These are phyloP conservation scores for Ambrosia artemisiifolia DNA, from an alignment of 129 eudicot species.

Conservation along the genomic window DNA sequence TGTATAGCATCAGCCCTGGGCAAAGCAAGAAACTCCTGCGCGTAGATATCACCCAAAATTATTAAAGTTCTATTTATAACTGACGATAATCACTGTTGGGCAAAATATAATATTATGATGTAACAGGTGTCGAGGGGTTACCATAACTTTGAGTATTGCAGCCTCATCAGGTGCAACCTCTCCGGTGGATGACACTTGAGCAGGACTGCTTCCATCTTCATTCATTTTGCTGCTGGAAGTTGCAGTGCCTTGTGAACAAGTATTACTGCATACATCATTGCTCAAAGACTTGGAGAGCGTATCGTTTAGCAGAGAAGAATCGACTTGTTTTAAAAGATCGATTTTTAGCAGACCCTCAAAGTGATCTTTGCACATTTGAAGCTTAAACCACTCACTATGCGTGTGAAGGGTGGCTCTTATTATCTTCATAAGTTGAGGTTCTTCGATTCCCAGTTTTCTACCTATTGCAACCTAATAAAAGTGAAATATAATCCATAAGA, in stretches of 20 bases:
- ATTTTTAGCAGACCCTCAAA: constrained; percentile 77
- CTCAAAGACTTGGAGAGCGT: constrained; percentile 37
- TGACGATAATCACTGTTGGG: background rate
- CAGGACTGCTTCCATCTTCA: constrained; percentile 70
- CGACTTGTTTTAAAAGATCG: constrained; percentile 54
- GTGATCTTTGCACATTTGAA: constrained; percentile 88
- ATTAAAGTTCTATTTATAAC: too few relatives aligned
- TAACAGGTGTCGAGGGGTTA: constrained; percentile 30
- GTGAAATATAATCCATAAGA: background rate
- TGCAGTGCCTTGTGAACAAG: constrained; percentile 71
- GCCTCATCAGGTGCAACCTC: constrained; percentile 69
- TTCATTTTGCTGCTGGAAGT: constrained; percentile 57
- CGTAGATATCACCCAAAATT: constrained; percentile 10
- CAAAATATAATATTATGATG: background rate
- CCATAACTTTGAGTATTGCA: constrained; percentile 90
- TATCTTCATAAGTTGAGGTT: constrained; percentile 82
- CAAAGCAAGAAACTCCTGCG: constrained; percentile 95
- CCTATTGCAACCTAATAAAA: constrained; percentile 73
- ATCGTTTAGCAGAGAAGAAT: constrained; percentile 43
- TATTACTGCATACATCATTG: constrained; percentile 46
- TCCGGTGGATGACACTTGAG: constrained; percentile 59
- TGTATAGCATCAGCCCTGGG: constrained; percentile 98
- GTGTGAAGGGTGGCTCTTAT: constrained; percentile 67
- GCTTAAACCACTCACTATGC: constrained; percentile 82
- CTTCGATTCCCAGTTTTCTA: constrained; percentile 78